Evolutionary conservation across 345 rosid genomes (phyloP).

Genomic region (Melastoma malabathricum): DNA sequence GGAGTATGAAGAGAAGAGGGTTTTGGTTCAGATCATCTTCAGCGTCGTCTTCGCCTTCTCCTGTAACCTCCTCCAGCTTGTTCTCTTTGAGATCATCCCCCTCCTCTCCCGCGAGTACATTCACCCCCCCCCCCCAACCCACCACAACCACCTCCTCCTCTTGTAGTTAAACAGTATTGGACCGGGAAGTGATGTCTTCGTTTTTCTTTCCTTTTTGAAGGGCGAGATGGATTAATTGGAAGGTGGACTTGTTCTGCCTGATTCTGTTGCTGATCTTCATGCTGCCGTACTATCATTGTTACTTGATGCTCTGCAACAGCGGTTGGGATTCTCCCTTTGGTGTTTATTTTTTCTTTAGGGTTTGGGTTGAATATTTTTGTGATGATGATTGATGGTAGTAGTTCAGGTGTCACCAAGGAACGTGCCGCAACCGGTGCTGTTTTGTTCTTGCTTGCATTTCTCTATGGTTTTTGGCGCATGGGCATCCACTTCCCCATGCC

Average conservation of each 20-base stretch:
- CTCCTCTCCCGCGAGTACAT: slow-evolving; percentile 69
- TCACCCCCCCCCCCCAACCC: too few relatives aligned
- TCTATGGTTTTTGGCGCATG: slow-evolving; percentile 99
- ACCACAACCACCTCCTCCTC: too few relatives aligned
- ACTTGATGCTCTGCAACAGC: slow-evolving; percentile 83
- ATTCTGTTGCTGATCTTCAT: slow-evolving; percentile 81
- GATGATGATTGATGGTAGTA: too few relatives aligned
- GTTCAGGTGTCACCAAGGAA: slow-evolving; percentile 74
- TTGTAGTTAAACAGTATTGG: background rate
- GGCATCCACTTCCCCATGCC: slow-evolving; percentile 99
- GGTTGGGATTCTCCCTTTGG: slow-evolving; percentile 30
- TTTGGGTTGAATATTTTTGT: too few relatives aligned
- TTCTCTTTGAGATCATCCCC: slow-evolving; percentile 89
- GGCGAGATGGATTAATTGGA: slow-evolving; percentile 96
- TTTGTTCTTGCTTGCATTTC: slow-evolving; percentile 72
- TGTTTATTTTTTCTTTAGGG: slow-evolving; percentile 2
- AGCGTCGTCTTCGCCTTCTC: slow-evolving; percentile 90
- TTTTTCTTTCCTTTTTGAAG: slow-evolving; percentile 16
- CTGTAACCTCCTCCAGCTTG: slow-evolving; percentile 90
- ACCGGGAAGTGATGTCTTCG: background rate
- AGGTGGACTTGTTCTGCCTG: slow-evolving; percentile 84
- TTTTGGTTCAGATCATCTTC: slow-evolving; percentile 83
- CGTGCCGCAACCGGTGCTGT: slow-evolving; percentile 88
- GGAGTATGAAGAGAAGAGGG: slow-evolving; percentile 94
- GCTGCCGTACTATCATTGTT: slow-evolving; percentile 94